Evolutionary conservation across 2,329 filamentous ascomycete species (phyloP), one percentile per base, ranked within the genome.

Genomic region (Nemania bipapillata): DNA sequence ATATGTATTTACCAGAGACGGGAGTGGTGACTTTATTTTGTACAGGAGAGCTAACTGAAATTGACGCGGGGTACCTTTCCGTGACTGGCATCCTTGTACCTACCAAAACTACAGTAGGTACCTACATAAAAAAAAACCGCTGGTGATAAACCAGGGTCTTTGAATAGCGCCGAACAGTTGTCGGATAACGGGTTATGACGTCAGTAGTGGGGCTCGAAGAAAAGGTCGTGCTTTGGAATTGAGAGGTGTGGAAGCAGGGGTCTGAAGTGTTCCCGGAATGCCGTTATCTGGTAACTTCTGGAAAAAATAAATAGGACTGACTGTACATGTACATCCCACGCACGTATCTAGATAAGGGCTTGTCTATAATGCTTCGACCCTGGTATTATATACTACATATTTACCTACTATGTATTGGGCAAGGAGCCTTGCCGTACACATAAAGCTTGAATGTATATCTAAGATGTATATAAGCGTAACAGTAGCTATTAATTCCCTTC

Each of bases 151-250:
- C 50, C 26, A n/a, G 26, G 47, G 47, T 50, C 47, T 28, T 17
- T 50, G n/a, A 24, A 49, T 49, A 17, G 12, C 47, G 40, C 22
- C 11, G n/a, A 42, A 26, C 30, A 26, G 37, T 12, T n/a, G 4
- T 8, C 2, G 22, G 28, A n/a, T 30, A 28, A 61, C 53, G 32
- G 6, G 8, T 28, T 30, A 63, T 63, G 61, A 63, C 61, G 52
- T 63, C 52, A 49, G 52, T 50, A 12, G n/a, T n/a, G 40, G 30
- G 15, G 50, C 26, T 30, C 11, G 17, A 12, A 9, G 8, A 20
- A n/a, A 50, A 49, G 11, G 15, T 45, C 12, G 30, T 45, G 32
- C 32, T 45, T 45, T 45, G 40, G 40, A 45, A 45, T 45, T 20
- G 40, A 45, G 8, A 45, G 40, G 9, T 35, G 26, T 24, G 47